Base-by-base conservation (phyloP, 192 early-diverging fungal genomes). In the Backusella tarrabulga region DNA sequence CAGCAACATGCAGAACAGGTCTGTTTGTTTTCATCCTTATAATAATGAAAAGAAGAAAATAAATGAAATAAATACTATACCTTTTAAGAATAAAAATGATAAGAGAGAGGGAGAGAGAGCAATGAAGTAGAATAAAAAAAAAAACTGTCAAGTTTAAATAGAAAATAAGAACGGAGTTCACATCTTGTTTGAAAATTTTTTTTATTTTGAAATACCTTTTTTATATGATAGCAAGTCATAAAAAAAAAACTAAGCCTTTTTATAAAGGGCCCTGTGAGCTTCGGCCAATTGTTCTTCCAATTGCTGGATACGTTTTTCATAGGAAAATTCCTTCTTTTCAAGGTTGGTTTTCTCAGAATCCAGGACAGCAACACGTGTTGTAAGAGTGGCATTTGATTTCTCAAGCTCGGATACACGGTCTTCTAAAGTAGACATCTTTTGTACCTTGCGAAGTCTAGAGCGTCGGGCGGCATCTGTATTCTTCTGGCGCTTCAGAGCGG, bases 381-480 rank as follows among this genome's bases (percentile, higher is more conserved):
- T 67, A 14, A 92, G 85, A 46, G 72, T 76, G 14, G 83, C 79
- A 77, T 97, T 98, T 77, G 95, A 89, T n/a, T 84, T 80, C 81
- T 97, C 95, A 3, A 98, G 87, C 38, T 93, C 89, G 5, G 85
- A 81, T 46, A 97, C 96, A 34, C 94, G 91, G 38, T 83, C 83
- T 80, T 97, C 96, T 19, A 98, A 91, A 15, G 86, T 86, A 79
- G 93, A 92, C 87, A 98, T 91, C 79, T 90, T 89, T 73, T 90
- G 87, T 26, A 94, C 85, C 86, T 98, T 98, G 83, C 93, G 91
- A 77, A 92, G 86, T 34, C 97, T 91, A 32, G 95, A 96, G 67
- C 97, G 90, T 54, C 97, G 94, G 0, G 97, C 97, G 9, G 96
- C 95, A 80, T 97, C 96, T 3, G 97, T 99, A 85, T 99, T 96